A percentile compares a stretch with the other conserved stretches of the same genome.
Evolutionary conservation across 2,329 filamentous ascomycete genomes (phyloP).

Genomic region (Aspergillus vadensis): DNA sequence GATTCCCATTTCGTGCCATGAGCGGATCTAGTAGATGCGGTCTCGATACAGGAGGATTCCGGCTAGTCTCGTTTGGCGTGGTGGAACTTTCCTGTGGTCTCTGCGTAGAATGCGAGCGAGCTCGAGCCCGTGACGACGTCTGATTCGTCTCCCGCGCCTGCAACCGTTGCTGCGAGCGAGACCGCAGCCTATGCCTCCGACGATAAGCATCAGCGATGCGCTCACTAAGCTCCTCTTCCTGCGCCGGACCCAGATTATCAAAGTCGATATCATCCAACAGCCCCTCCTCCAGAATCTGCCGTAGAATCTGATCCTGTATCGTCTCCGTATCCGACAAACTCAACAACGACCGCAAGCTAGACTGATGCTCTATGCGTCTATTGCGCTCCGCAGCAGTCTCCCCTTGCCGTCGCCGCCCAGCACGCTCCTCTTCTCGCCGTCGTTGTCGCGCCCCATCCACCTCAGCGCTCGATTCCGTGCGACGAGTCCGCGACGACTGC

Average conservation of each 20-base stretch:
- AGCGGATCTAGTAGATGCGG: constrained; percentile 39
- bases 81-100: constrained; percentile 22
- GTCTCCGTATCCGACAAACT: constrained; percentile 75
- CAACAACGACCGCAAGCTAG: constrained; percentile 81
- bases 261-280: constrained; percentile 85
- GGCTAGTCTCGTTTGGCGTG: constrained; percentile 21
- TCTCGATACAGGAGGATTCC: constrained; percentile 33
- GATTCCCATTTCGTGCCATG: constrained; percentile 21
- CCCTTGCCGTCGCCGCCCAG: constrained; percentile 29
- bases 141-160: constrained; percentile 36
- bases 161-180: constrained; percentile 38
- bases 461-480: constrained; percentile 40
- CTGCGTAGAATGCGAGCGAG: constrained; percentile 35
- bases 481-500: constrained; percentile 29
- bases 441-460: constrained; percentile 35
- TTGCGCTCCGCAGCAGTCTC: constrained; percentile 37
- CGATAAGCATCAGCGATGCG: constrained; percentile 87
- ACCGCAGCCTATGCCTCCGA: constrained; percentile 63
- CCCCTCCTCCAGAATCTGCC: constrained; percentile 85
- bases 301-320: constrained; percentile 83
- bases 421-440: constrained; percentile 39
- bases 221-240: constrained; percentile 88
- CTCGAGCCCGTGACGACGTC: constrained; percentile 30
- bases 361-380: constrained; percentile 81
- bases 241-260: constrained; percentile 78